Conservation (phyloP, 805 yeast genomes). For the Myxozyma sirexii region DNA sequence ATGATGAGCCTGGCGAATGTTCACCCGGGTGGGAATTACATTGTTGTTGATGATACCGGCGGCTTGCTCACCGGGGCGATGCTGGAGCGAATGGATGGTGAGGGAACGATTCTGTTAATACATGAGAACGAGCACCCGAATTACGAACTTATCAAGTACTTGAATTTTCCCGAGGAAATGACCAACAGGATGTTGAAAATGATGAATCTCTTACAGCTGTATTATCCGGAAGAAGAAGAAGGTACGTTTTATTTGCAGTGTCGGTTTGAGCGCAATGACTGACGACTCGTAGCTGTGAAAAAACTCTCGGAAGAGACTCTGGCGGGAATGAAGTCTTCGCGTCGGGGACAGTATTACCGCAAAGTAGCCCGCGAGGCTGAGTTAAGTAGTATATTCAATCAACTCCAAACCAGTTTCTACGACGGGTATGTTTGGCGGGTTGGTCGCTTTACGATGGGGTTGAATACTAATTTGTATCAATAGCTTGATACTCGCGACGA, state of each 20-base stretch:
- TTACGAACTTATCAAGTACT: constrained; percentile 65
- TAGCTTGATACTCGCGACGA: constrained; percentile 71
- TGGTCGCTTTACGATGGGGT: constrained; percentile 23
- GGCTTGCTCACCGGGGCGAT: constrained; percentile 84
- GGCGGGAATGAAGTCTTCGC: constrained; percentile 57
- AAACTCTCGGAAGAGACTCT: constrained; percentile 54
- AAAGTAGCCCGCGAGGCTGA: constrained; percentile 61
- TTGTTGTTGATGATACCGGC: constrained; percentile 92
- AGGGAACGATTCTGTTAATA: constrained; percentile 68
- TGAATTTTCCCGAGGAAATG: constrained; percentile 57
- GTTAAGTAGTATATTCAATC: constrained; percentile 29
- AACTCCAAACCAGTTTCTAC: constrained; percentile 38
- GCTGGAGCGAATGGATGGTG: constrained; percentile 71
- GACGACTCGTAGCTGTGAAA: constrained; percentile 37
- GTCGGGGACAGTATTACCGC: constrained; percentile 67
- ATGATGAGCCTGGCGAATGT: constrained; percentile 78
- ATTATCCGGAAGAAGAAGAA: constrained; percentile 69
- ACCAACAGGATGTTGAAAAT: constrained; percentile 62
- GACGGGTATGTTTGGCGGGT: constrained; percentile 24
- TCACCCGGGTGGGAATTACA: constrained; percentile 84
- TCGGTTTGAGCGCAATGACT: no score
- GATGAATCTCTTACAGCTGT: constrained; percentile 75
- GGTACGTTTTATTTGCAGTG: constrained; percentile 49
- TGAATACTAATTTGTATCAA: constrained; percentile 63
- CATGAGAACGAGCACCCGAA: constrained; percentile 96